A percentile compares a stretch with the other conserved stretches of the same genome.
Evolutionary conservation across 176 grass and related monocot species (phyloP).

Genomic region (Aechmea fasciata): DNA sequence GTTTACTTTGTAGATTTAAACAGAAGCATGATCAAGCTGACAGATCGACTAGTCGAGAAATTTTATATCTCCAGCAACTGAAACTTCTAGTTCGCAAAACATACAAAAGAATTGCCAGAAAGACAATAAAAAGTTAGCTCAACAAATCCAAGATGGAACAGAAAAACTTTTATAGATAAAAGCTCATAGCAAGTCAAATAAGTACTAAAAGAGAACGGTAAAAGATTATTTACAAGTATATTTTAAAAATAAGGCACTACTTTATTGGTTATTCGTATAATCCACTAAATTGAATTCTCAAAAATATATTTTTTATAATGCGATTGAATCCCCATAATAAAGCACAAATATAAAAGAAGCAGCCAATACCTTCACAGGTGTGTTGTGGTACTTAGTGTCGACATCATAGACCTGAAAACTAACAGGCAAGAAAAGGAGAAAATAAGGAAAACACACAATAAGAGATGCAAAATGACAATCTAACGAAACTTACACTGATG

Average conservation of each 20-base stretch:
- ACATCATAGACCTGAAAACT: constrained; percentile 82
- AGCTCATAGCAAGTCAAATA: too few species aligned
- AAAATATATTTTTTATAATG: neutral
- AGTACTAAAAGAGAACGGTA: too few species aligned
- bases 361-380: constrained; percentile 70
- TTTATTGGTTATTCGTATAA: neutral
- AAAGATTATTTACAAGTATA: too few species aligned
- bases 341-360: neutral
- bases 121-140: too few species aligned
- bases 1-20: neutral
- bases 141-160: too few species aligned
- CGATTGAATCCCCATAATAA: neutral
- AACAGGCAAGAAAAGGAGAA: constrained; percentile 12
- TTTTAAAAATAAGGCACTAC: neutral
- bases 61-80: neutral
- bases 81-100: neutral
- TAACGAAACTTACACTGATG: constrained; percentile 55
- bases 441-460: constrained; percentile 12
- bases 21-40: neutral
- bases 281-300: neutral
- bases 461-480: constrained; percentile 4
- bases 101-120: neutral
- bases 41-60: neutral
- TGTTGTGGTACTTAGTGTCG: constrained; percentile 81
- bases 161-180: too few species aligned